Base-by-base conservation (phyloP, 805 yeast species). In the Ogataea trehaloabstinens region DNA sequence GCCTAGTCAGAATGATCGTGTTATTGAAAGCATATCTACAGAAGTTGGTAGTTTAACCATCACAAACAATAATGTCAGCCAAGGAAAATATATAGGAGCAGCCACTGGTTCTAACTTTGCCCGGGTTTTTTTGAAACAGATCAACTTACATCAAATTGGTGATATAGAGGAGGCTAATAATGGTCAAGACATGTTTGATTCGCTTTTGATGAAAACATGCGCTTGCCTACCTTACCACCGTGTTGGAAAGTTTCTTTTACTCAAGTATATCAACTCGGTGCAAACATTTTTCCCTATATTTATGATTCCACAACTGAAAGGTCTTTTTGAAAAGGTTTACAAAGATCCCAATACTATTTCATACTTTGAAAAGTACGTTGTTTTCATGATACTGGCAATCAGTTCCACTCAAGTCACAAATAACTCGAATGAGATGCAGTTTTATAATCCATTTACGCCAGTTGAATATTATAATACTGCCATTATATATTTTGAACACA, bases 41-140 rank as follows among this genome's bases (percentile, higher is more conserved):
- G 57, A 52, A 15, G 56, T 53, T 7, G 56, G 58, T 7, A 53
- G 55, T 37, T 30, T 53, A 28, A 51, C 53, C 1, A 45, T 51
- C 5, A 35, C 53, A 16, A 37, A 30, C 27, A 41, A 32, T 16
- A 39, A 40, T 8, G 17, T 28, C n/a, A 34, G 35, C 8, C 41
- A 39, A 25, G 56, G 56, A 8, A 53, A 53, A 29, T 51, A 51
- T 22, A 49, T 51, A 3, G 55, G 55, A 4, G 58, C 58, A n/a
- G 58, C 56, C 19, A 52, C 58, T 4, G 58, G 58, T 10, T 40
- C 52, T 12, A 52, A 51, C 22, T 53, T 53, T 40, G 55, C 53
- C 10, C 43, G 47, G 16, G 31, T 45, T 2, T 51, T 53, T 20
- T 35, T 52, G 16, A 48, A 48, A 21, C 52, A 51, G 29, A 45